Evolutionary conservation across 2,329 filamentous ascomycete species (phyloP).

Genomic region (Pyricularia pennisetigena): DNA sequence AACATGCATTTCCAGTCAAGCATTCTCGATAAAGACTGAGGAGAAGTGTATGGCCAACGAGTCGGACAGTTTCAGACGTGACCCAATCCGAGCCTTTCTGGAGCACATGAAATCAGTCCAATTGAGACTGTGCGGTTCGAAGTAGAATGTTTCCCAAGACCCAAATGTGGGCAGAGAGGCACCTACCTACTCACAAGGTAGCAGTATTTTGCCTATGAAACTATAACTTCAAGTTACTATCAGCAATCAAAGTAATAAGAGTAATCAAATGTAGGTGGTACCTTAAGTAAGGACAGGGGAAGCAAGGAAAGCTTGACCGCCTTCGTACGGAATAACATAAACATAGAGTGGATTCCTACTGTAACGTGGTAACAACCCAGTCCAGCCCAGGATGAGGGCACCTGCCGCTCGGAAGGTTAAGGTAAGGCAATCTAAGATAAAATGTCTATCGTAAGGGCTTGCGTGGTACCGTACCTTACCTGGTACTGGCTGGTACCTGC

Average conservation of each 20-base stretch:
- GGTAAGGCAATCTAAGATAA: no score
- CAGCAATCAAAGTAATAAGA: not conserved
- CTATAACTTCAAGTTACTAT: no score
- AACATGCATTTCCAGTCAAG: no score
- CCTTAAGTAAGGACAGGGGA: not conserved
- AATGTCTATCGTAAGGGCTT: not conserved
- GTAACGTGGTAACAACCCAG: not conserved
- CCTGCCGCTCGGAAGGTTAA: not conserved
- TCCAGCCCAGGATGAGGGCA: not conserved
- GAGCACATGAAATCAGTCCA: not conserved
- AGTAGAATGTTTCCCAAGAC: not conserved
- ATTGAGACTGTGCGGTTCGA: not conserved
- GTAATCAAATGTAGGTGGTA: not conserved
- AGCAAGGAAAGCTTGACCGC: not conserved
- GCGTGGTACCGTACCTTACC: not conserved
- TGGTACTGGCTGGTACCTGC: not conserved
- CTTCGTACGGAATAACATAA: not conserved
- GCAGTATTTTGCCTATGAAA: no score
- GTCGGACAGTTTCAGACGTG: not conserved
- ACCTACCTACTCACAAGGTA: not conserved
- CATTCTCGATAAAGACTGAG: no score
- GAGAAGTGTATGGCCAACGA: not conserved
- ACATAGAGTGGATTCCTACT: not conserved
- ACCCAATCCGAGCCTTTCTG: not conserved
- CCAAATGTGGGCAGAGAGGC: not conserved